Evolutionary conservation across 164 flowering plant species (phyloP).

Genomic region (Sextonia rubra): DNA sequence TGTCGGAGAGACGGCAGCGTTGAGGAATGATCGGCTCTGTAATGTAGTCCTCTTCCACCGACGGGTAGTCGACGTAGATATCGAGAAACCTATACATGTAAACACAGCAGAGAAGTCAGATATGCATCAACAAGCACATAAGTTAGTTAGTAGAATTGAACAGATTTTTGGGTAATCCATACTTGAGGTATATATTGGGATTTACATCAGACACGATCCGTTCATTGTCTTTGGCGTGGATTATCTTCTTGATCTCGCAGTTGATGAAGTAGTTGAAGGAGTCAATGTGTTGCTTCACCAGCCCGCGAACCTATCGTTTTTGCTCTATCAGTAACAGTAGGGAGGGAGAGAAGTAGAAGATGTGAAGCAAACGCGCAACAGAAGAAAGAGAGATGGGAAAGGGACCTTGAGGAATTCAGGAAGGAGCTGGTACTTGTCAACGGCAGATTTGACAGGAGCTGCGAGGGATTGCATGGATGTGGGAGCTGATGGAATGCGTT

Average conservation of each 20-base stretch:
- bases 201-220: conserved; percentile 31
- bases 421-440: conserved; percentile 74
- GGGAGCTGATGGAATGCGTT: no score
- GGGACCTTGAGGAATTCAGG: conserved; percentile 86
- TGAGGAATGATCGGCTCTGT: conserved; percentile 52
- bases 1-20: conserved; percentile 66
- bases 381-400: not conserved
- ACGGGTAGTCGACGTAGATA: conserved; percentile 61
- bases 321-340: not conserved
- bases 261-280: conserved; percentile 80
- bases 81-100: conserved; percentile 52
- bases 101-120: no score
- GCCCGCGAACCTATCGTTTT: conserved; percentile 63
- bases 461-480: conserved; percentile 28
- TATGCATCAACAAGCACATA: no score
- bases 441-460: conserved; percentile 53
- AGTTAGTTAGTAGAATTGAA: no score
- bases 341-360: not conserved
- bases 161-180: not conserved
- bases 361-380: not conserved
- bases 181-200: conserved; percentile 50
- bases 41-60: conserved; percentile 27
- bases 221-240: conserved; percentile 47
- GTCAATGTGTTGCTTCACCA: conserved; percentile 93
- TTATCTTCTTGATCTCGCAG: conserved; percentile 67